Percentiles rank a stretch among this genome's conserved stretches.
Conservation (phyloP, 495 filamentous ascomycete species). For the Thermothielavioides terrestris region DNA sequence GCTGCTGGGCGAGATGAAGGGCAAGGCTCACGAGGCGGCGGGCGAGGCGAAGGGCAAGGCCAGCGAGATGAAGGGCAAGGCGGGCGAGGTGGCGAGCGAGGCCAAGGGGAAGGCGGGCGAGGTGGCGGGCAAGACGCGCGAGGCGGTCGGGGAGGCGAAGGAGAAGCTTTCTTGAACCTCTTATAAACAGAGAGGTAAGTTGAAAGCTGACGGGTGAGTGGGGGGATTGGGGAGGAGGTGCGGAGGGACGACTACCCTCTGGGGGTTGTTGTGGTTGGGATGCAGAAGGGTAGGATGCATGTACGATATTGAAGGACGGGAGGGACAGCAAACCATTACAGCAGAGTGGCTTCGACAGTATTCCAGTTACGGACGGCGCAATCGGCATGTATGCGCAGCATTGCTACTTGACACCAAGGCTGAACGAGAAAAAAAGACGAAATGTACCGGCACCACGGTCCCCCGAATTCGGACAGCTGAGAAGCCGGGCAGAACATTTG, state of each 20-base stretch:
- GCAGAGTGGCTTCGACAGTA: too few species aligned
- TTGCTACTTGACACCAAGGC: neutral
- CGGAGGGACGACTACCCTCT: too few species aligned
- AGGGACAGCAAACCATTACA: too few species aligned
- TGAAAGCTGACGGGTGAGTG: neutral
- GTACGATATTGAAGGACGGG: neutral
- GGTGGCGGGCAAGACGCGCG: conserved; percentile 7
- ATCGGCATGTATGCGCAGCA: too few species aligned
- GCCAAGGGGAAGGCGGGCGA: conserved; percentile 24
- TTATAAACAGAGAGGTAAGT: neutral
- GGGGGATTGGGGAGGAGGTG: neutral
- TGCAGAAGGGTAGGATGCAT: too few species aligned
- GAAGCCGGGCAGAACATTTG: conserved; percentile 14
- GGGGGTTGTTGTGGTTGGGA: too few species aligned
- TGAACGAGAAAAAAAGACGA: neutral
- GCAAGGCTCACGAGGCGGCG: conserved; percentile 21
- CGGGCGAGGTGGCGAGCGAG: conserved; percentile 21
- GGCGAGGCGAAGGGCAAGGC: conserved; percentile 28
- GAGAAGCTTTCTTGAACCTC: conserved; percentile 7
- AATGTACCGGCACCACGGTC: conserved; percentile 25
- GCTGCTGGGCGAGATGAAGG: conserved; percentile 17
- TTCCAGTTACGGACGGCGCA: too few species aligned
- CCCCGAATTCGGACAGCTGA: conserved; percentile 5
- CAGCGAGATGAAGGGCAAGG: conserved; percentile 25
- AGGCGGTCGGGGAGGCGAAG: conserved; percentile 3